phyloP scores from a whole-genome alignment of 2,329 filamentous ascomycete species.

The Paraphaeosphaeria sporulosa region DNA sequence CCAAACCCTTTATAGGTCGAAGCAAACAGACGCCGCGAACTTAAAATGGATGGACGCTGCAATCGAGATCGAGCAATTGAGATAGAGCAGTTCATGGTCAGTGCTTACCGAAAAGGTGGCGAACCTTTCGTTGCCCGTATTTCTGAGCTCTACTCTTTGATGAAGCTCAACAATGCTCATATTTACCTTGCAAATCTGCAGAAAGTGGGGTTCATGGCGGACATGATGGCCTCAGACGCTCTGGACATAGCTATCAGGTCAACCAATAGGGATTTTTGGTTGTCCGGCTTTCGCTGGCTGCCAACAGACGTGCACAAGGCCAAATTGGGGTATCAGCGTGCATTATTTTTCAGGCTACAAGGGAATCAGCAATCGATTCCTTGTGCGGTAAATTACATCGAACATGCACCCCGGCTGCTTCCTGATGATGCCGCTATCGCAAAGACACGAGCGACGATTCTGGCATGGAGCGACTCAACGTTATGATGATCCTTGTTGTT shows the following conservation, averaged over 20 bases:
- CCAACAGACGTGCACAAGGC: not conserved
- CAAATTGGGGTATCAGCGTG: not conserved
- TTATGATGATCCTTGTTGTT: too few species aligned
- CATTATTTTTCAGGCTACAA: not conserved
- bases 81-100: not conserved
- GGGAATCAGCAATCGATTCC: not conserved
- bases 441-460: not conserved
- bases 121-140: not conserved
- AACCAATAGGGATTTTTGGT: not conserved
- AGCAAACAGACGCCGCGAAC: not conserved
- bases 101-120: not conserved
- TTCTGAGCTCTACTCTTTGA: not conserved
- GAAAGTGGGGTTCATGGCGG: not conserved
- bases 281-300: not conserved
- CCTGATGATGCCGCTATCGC: not conserved
- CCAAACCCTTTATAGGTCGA: not conserved
- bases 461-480: not conserved
- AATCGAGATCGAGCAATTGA: not conserved
- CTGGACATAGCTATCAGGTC: not conserved
- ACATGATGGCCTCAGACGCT: not conserved
- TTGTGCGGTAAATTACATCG: not conserved
- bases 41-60: not conserved
- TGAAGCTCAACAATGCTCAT: not conserved
- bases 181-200: not conserved
- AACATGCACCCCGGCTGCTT: not conserved